Percentiles rank a stretch among this genome's conserved stretches.
Conservation (phyloP, 371 early-diverging fungal species). For the Umbelopsis sp. region DNA sequence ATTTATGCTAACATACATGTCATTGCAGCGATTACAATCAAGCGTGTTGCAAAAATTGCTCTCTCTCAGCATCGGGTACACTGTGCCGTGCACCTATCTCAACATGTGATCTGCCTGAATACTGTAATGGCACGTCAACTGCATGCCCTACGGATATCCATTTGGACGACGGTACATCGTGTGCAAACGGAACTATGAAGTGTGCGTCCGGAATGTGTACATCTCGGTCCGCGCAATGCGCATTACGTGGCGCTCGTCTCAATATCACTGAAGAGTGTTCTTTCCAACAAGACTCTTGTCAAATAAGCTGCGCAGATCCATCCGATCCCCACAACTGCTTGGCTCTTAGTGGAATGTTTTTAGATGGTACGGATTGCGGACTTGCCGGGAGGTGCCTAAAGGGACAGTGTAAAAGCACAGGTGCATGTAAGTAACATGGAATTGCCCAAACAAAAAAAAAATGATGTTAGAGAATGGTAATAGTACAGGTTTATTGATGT, state of each 20-base stretch:
- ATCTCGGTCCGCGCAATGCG: conserved; percentile 84
- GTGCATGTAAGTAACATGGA: conserved; percentile 39
- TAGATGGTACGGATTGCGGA: conserved; percentile 93
- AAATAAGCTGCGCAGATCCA: conserved; percentile 72
- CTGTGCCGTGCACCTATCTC: conserved; percentile 82
- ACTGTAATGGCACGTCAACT: conserved; percentile 76
- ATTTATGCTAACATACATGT: no score
- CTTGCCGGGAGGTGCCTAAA: conserved; percentile 65
- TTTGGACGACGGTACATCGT: conserved; percentile 72
- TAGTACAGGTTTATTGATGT: not conserved
- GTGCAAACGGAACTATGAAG: conserved; percentile 59
- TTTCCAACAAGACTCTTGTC: conserved; percentile 64
- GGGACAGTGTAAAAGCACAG: conserved; percentile 52
- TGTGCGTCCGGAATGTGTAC: conserved; percentile 94
- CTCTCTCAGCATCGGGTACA: conserved; percentile 60
- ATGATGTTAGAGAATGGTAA: not conserved
- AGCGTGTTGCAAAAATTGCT: conserved; percentile 82
- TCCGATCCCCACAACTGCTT: conserved; percentile 50
- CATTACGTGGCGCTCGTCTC: conserved; percentile 58
- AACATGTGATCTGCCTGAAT: conserved; percentile 84
- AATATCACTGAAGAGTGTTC: conserved; percentile 55
- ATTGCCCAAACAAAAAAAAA: not conserved
- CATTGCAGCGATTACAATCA: conserved; percentile 76
- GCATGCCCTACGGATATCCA: conserved; percentile 78
- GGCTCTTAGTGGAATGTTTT: conserved; percentile 75